A percentile compares a stretch with the other conserved stretches of the same genome.
phyloP scores from a whole-genome alignment of 495 filamentous ascomycete species.

The Aspergillus leporis region DNA sequence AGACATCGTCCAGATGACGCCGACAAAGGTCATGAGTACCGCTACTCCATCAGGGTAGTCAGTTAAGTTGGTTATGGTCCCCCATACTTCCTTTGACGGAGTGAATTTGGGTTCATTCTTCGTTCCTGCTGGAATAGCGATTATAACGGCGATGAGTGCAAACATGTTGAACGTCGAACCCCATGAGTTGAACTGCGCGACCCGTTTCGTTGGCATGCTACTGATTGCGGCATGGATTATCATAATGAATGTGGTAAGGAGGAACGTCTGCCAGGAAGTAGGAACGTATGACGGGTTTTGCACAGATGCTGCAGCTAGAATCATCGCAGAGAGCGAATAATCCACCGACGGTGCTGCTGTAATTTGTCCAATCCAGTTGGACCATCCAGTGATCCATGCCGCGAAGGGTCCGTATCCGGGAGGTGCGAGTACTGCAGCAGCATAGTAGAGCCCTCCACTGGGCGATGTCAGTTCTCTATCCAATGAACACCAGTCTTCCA shows the following conservation, averaged over 20 bases:
- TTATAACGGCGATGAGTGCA: conserved; percentile 64
- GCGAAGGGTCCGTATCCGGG: conserved; percentile 74
- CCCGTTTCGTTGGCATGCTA: conserved; percentile 72
- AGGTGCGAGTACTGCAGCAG: conserved; percentile 75
- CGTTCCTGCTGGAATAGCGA: conserved; percentile 67
- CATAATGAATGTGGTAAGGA: conserved; percentile 70
- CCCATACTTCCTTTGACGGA: conserved; percentile 64
- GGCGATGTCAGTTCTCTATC: conserved; percentile 18
- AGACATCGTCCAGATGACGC: conserved; percentile 64
- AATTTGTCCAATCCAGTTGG: conserved; percentile 72
- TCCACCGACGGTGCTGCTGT: conserved; percentile 68
- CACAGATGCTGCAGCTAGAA: conserved; percentile 70
- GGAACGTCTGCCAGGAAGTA: conserved; percentile 67
- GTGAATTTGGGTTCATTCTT: conserved; percentile 63
- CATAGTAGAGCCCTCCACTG: conserved; percentile 78
- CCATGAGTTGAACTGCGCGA: conserved; percentile 73
- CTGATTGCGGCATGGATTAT: conserved; percentile 69
- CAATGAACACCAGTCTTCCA: conserved; percentile 5
- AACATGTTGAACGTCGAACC: conserved; percentile 76
- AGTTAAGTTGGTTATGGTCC: conserved; percentile 67
- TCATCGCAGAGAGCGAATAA: conserved; percentile 67
- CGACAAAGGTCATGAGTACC: conserved; percentile 74
- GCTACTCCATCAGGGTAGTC: conserved; percentile 71
- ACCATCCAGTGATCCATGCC: conserved; percentile 75
- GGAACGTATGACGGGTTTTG: conserved; percentile 65